Conservation (phyloP, 768 basidiomycete genomes). For the Boletus rubropictus region DNA sequence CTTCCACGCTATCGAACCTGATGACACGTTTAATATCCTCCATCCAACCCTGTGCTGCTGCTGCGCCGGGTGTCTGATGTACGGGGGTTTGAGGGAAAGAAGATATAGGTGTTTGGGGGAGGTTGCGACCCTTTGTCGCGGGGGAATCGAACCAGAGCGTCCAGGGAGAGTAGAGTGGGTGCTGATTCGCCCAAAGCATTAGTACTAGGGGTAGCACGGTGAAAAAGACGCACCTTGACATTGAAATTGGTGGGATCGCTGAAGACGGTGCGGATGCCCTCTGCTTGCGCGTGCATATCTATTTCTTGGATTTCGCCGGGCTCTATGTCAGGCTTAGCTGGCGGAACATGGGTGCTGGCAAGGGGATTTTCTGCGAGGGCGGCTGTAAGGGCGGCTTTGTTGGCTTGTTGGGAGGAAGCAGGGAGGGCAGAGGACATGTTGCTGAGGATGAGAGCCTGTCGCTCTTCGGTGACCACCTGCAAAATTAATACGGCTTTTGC, state of each 20-base stretch:
- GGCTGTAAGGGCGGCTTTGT: constrained; percentile 70
- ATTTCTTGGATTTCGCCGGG: constrained; percentile 85
- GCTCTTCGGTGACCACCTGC: constrained; percentile 1
- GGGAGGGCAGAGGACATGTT: constrained; percentile 46
- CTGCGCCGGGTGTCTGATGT: constrained; percentile 64
- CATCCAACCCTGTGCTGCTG: constrained; percentile 91
- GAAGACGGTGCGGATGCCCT: constrained; percentile 87
- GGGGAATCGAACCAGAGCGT: constrained; percentile 99
- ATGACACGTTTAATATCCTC: constrained; percentile 97
- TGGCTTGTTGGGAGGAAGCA: constrained; percentile 65
- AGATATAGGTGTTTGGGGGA: constrained; percentile 76
- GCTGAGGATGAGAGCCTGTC: neutral
- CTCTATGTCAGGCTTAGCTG: constrained; percentile 46
- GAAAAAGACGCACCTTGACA: constrained; percentile 66
- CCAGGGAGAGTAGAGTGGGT: constrained; percentile 92
- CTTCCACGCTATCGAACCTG: constrained; percentile 93
- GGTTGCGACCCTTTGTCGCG: constrained; percentile 81
- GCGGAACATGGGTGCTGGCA: neutral
- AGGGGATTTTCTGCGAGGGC: constrained; percentile 58
- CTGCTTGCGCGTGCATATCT: constrained; percentile 78
- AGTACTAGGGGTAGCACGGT: neutral
- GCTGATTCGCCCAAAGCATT: constrained; percentile 41
- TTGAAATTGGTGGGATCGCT: constrained; percentile 91
- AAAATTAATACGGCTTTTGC: constrained; percentile 21
- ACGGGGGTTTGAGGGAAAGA: constrained; percentile 73